A percentile compares a stretch with the other conserved stretches of the same genome.
Conservation (phyloP, 495 filamentous ascomycete species). For the Penicillium silybi region DNA sequence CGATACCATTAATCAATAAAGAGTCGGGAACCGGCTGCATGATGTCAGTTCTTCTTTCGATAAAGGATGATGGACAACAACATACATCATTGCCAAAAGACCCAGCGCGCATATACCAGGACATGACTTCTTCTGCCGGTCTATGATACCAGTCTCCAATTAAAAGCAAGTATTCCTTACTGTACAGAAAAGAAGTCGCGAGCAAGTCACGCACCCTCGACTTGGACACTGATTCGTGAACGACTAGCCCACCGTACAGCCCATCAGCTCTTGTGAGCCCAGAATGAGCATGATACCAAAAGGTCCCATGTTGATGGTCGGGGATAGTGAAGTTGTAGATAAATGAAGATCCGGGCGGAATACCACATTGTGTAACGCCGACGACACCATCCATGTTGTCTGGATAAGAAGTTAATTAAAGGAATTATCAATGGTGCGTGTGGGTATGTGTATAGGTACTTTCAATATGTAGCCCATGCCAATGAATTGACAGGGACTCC, state of each 20-base stretch:
- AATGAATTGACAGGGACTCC: conserved; percentile 68
- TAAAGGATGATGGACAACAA: not conserved
- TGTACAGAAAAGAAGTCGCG: conserved; percentile 15
- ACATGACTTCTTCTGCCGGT: conserved; percentile 33
- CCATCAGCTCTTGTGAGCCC: conserved; percentile 69
- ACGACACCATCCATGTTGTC: conserved; percentile 69
- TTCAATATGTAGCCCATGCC: conserved; percentile 72
- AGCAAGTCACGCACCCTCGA: conserved; percentile 27
- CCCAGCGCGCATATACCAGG: conserved; percentile 43
- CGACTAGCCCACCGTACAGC: conserved; percentile 64
- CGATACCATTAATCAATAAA: conserved; percentile 47
- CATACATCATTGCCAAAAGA: conserved; percentile 46
- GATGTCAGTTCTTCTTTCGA: not conserved
- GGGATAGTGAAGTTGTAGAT: conserved; percentile 76
- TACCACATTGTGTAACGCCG: conserved; percentile 62
- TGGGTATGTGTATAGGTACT: conserved; percentile 26
- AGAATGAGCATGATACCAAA: conserved; percentile 79
- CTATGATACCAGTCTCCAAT: conserved; percentile 55
- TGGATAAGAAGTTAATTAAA: conserved; percentile 1
- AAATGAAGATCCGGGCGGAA: conserved; percentile 59
- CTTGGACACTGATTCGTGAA: conserved; percentile 54
- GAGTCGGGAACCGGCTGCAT: conserved; percentile 48
- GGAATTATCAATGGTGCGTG: not conserved
- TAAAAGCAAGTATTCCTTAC: conserved; percentile 42
- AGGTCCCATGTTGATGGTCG: conserved; percentile 67